Evolutionary conservation across 148 eudicot species (phyloP).

Genomic region (Diospyros lotus): DNA sequence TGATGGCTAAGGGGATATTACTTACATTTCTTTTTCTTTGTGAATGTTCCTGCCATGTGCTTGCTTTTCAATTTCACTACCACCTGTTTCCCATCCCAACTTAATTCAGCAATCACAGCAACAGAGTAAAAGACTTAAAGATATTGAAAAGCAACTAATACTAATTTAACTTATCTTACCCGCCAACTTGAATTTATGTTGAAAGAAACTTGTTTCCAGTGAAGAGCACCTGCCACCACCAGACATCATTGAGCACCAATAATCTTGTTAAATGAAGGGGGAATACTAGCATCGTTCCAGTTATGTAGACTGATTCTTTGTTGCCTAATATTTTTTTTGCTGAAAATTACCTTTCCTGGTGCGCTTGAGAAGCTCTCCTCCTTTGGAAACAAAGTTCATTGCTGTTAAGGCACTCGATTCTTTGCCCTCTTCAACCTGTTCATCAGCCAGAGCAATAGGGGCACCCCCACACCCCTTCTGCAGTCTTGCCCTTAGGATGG

Average conservation of each 20-base stretch:
- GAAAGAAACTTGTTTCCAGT: slow-evolving; percentile 88
- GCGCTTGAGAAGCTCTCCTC: slow-evolving; percentile 84
- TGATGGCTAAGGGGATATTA: slow-evolving; percentile 1
- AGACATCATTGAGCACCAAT: neutral
- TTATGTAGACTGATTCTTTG: neutral
- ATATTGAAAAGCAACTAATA: neutral
- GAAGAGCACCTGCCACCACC: slow-evolving; percentile 70
- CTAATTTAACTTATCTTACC: slow-evolving; percentile 31
- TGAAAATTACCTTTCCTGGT: slow-evolving; percentile 71
- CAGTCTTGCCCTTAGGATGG: slow-evolving; percentile 67
- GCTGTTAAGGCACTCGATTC: slow-evolving; percentile 39
- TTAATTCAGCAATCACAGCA: neutral
- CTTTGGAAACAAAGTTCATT: slow-evolving; percentile 59
- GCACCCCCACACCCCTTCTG: slow-evolving; percentile 49
- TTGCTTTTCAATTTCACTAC: slow-evolving; percentile 84
- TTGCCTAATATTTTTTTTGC: neutral
- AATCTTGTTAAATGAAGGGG: neutral
- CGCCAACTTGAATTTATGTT: slow-evolving; percentile 66
- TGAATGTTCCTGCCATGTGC: slow-evolving; percentile 91
- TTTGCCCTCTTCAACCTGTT: slow-evolving; percentile 48
- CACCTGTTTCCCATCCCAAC: slow-evolving; percentile 42
- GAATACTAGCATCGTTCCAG: neutral
- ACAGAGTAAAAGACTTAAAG: neutral
- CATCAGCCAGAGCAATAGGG: slow-evolving; percentile 34
- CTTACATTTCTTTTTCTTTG: slow-evolving; percentile 96